These are phyloP conservation scores for Dendrobium chrysotoxum DNA, from an alignment of 106 monocot species.

Conservation along the genomic window DNA sequence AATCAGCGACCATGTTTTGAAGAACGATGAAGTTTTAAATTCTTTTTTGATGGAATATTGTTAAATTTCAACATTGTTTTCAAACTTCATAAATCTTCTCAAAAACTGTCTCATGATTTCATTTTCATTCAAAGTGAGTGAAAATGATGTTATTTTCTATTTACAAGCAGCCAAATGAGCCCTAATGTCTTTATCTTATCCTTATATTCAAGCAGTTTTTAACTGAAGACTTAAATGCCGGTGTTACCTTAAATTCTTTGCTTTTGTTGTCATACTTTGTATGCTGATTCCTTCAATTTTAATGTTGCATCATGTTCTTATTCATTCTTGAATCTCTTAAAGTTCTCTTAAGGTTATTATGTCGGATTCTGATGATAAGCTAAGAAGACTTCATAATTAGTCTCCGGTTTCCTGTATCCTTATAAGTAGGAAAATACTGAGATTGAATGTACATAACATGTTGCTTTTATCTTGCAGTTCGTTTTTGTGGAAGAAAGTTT, in stretches of 20 bases:
- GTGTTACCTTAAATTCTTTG: no score
- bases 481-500: constrained; percentile 47
- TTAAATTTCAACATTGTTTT: no score
- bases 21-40: background rate
- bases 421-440: background rate
- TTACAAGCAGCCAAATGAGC: no score
- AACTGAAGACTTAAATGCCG: no score
- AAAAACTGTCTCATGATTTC: no score
- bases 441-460: background rate
- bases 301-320: background rate
- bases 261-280: no score
- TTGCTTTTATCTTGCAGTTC: constrained; percentile 27
- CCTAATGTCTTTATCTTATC: no score
- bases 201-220: no score
- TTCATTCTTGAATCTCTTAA: background rate
- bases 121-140: no score
- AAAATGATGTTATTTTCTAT: no score
- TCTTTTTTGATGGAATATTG: no score
- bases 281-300: background rate
- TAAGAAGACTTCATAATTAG: background rate
- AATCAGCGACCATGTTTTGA: background rate
- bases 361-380: background rate
- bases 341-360: background rate
- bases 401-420: background rate
- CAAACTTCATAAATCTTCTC: no score